phyloP scores from a whole-genome alignment of 345 rosid genomes.

The Corchorus capsularis region DNA sequence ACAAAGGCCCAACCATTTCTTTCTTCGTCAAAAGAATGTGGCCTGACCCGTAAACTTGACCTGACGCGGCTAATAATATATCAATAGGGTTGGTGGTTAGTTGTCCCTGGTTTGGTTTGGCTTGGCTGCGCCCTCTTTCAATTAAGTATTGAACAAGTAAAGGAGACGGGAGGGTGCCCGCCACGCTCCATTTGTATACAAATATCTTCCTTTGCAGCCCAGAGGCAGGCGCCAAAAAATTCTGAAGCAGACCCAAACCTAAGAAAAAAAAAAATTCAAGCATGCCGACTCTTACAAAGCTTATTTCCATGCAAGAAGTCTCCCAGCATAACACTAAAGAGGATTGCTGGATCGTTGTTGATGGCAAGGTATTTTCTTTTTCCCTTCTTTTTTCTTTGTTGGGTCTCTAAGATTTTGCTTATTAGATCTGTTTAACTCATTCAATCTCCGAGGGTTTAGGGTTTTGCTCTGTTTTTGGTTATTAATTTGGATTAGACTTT shows the following conservation, averaged over 20 bases:
- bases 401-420: not conserved
- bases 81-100: not conserved
- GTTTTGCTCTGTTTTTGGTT: not conserved
- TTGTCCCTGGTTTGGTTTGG: not conserved
- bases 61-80: not conserved
- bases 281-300: constrained; percentile 83
- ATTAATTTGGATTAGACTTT: not conserved
- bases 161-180: not conserved
- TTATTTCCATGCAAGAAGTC: constrained; percentile 70
- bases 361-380: constrained; percentile 67
- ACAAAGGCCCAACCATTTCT: not conserved
- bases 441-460: not conserved
- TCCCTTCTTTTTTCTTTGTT: not conserved
- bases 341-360: constrained; percentile 92
- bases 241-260: not conserved
- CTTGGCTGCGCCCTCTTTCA: not conserved
- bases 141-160: not conserved
- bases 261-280: not conserved
- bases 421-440: not conserved
- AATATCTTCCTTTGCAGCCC: not conserved
- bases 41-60: not conserved
- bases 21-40: not conserved
- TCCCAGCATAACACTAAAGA: constrained; percentile 68
- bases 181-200: not conserved
- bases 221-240: not conserved